These are phyloP conservation scores for Trichoderma guizhouense DNA, from an alignment of 2,329 filamentous ascomycete genomes.

Conservation along the genomic window DNA sequence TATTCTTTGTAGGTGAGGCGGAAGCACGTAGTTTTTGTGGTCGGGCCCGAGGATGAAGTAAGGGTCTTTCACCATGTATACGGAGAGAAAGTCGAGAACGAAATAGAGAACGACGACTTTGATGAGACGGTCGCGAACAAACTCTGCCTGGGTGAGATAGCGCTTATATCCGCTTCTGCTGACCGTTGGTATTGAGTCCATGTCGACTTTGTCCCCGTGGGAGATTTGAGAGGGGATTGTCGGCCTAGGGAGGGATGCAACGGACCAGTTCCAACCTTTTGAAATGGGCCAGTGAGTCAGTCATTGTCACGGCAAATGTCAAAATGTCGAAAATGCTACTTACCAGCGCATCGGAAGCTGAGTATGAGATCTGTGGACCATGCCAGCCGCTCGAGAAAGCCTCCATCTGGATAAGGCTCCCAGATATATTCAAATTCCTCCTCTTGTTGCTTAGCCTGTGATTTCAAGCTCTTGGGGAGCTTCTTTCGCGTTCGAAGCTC, in stretches of 20 bases:
- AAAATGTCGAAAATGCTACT: slow-evolving; percentile 17
- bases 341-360: slow-evolving; percentile 55
- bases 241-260: slow-evolving; percentile 49
- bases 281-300: not conserved
- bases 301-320: too few species aligned
- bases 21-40: slow-evolving; percentile 34
- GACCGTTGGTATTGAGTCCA: slow-evolving; percentile 40
- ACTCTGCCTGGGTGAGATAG: slow-evolving; percentile 39
- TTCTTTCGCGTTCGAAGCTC: not conserved
- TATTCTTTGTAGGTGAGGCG: slow-evolving; percentile 42
- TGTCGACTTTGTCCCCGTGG: slow-evolving; percentile 37
- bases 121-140: slow-evolving; percentile 45
- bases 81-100: slow-evolving; percentile 65
- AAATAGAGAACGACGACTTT: slow-evolving; percentile 59
- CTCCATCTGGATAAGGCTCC: slow-evolving; percentile 53
- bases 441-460: too few species aligned
- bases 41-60: slow-evolving; percentile 64
- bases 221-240: slow-evolving; percentile 33
- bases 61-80: slow-evolving; percentile 68
- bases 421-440: slow-evolving; percentile 51
- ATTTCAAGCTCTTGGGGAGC: not conserved
- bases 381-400: slow-evolving; percentile 47
- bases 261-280: slow-evolving; percentile 56
- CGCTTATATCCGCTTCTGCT: slow-evolving; percentile 47
- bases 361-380: slow-evolving; percentile 56